Evolutionary conservation across 2,329 filamentous ascomycete species (phyloP).

Genomic region (Calonectria montana): DNA sequence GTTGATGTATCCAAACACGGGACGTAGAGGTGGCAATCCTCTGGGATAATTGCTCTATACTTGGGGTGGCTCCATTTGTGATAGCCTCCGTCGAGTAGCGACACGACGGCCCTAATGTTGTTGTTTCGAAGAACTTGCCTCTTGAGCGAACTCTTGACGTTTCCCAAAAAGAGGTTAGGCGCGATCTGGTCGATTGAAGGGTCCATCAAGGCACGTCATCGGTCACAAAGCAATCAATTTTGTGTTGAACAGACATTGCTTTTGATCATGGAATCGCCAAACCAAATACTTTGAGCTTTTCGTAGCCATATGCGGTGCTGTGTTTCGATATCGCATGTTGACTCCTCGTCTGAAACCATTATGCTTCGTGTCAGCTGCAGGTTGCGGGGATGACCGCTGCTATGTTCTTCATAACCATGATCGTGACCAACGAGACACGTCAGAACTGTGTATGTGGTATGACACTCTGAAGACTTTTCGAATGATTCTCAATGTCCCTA

Average conservation of each 20-base stretch:
- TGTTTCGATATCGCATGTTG: conserved; percentile 10
- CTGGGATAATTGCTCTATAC: conserved; percentile 36
- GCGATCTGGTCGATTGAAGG: conserved; percentile 36
- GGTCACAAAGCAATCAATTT: neutral
- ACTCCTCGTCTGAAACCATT: conserved; percentile 1
- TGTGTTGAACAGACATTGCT: neutral
- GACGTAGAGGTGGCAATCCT: conserved; percentile 37
- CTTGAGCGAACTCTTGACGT: conserved; percentile 37
- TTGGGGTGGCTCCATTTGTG: conserved; percentile 33
- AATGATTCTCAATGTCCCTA: neutral
- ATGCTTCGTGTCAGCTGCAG: conserved; percentile 1
- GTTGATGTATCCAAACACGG: conserved; percentile 38
- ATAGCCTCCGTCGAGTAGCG: conserved; percentile 33
- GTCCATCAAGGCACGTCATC: conserved; percentile 28
- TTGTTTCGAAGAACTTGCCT: conserved; percentile 33
- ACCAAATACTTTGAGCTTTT: neutral
- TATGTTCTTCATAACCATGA: neutral
- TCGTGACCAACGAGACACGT: neutral
- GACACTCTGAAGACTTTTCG: neutral
- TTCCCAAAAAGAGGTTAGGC: conserved; percentile 39
- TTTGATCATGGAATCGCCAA: neutral
- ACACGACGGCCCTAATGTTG: conserved; percentile 40
- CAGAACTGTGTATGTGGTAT: neutral
- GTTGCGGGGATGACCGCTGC: conserved; percentile 3
- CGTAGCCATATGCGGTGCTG: neutral